Conservation (phyloP, 1,284 basidiomycete genomes). For the Irpex lacteus region DNA sequence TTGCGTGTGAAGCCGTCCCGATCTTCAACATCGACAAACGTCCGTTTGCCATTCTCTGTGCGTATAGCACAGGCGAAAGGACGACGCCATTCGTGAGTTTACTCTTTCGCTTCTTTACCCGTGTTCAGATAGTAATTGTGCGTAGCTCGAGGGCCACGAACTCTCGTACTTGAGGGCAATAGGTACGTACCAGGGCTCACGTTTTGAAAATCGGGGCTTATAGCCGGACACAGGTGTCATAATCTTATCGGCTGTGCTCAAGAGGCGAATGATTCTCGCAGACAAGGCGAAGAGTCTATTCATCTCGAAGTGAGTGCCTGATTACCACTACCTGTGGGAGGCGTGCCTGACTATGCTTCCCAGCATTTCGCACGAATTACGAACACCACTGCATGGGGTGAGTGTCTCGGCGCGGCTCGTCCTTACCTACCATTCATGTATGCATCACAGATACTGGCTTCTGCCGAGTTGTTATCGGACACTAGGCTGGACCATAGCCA, state of each 20-base stretch:
- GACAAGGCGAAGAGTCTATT: constrained; percentile 92
- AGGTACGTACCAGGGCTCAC: constrained; percentile 38
- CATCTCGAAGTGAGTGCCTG: constrained; percentile 75
- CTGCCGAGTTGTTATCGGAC: constrained; percentile 85
- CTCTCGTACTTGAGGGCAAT: constrained; percentile 89
- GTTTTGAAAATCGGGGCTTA: neutral
- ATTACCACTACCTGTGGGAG: constrained; percentile 17
- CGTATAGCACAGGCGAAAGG: constrained; percentile 82
- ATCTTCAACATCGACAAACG: constrained; percentile 93
- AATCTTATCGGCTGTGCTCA: constrained; percentile 90
- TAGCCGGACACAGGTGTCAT: constrained; percentile 70
- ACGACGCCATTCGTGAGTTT: constrained; percentile 72
- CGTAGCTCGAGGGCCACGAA: constrained; percentile 86
- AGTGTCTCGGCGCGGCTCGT: constrained; percentile 17
- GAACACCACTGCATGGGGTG: constrained; percentile 87
- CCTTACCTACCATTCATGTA: constrained; percentile 9
- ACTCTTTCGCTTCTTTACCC: constrained; percentile 5
- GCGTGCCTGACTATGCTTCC: constrained; percentile 7
- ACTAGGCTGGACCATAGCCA: constrained; percentile 82
- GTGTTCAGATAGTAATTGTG: constrained; percentile 2
- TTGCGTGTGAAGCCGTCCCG: constrained; percentile 64
- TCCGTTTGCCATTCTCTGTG: constrained; percentile 90
- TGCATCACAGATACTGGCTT: constrained; percentile 71
- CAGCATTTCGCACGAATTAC: constrained; percentile 92
- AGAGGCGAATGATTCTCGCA: constrained; percentile 90